These are phyloP conservation scores for Paramyrothecium sp. DNA, from an alignment of 2,329 filamentous ascomycete genomes.

Conservation along the genomic window DNA sequence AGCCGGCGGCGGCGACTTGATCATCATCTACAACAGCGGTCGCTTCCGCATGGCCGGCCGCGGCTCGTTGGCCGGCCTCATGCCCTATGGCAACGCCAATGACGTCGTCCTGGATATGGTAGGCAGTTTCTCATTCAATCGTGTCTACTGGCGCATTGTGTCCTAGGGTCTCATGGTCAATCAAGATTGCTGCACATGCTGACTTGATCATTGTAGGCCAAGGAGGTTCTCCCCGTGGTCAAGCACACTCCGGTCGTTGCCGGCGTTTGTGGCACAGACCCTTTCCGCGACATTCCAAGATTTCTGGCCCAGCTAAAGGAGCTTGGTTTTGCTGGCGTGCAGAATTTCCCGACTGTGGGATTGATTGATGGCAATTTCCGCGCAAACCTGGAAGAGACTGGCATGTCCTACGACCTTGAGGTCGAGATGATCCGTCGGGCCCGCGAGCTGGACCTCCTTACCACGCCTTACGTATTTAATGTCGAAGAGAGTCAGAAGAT, in stretches of 20 bases:
- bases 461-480: slow-evolving; percentile 69
- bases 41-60: slow-evolving; percentile 72
- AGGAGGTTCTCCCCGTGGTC: slow-evolving; percentile 65
- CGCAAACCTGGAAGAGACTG: slow-evolving; percentile 67
- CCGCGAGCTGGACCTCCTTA: slow-evolving; percentile 58
- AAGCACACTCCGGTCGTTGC: slow-evolving; percentile 64
- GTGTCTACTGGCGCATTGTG: too few relatives aligned
- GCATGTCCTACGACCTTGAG: slow-evolving; percentile 66
- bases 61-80: slow-evolving; percentile 66
- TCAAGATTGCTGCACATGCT: background rate
- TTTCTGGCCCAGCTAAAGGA: slow-evolving; percentile 61
- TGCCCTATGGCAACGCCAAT: slow-evolving; percentile 72
- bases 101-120: slow-evolving; percentile 69
- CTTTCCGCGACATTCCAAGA: slow-evolving; percentile 59
- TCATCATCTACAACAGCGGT: slow-evolving; percentile 72
- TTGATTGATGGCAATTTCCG: slow-evolving; percentile 69
- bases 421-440: slow-evolving; percentile 66
- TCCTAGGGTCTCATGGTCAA: too few relatives aligned
- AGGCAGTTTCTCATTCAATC: slow-evolving; percentile 5
- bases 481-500: slow-evolving; percentile 60
- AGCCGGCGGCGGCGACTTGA: slow-evolving; percentile 65
- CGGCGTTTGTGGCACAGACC: slow-evolving; percentile 70
- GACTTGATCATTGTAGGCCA: slow-evolving; percentile 38
- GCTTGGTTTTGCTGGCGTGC: slow-evolving; percentile 66
- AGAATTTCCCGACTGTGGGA: slow-evolving; percentile 74